A percentile compares a stretch with the other conserved stretches of the same genome.
Conservation (phyloP, 768 basidiomycete species). For the Rhizopogon vesiculosus region DNA sequence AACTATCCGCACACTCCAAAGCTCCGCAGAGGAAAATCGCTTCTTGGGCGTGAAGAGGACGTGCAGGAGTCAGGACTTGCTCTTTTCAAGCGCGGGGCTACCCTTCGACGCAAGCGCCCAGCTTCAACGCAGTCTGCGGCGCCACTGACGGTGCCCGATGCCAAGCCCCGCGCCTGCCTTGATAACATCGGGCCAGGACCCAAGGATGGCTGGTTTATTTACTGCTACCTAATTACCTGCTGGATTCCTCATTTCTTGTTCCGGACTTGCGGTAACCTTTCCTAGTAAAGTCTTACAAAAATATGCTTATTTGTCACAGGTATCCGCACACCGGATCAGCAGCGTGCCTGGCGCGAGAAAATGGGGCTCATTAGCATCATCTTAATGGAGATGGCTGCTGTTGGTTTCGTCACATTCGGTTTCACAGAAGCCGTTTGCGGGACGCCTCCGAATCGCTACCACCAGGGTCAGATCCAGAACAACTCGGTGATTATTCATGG, state of each 20-base stretch:
- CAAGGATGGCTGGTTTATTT: conserved; percentile 92
- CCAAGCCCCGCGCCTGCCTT: conserved; percentile 48
- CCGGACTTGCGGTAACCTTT: conserved; percentile 63
- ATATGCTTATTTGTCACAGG: conserved; percentile 40
- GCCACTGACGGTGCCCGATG: conserved; percentile 30
- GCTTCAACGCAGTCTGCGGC: conserved; percentile 37
- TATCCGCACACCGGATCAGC: conserved; percentile 85
- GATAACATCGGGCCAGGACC: conserved; percentile 82
- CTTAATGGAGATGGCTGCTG: conserved; percentile 78
- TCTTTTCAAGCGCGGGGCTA: conserved; percentile 85
- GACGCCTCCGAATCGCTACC: conserved; percentile 76
- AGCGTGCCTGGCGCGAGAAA: conserved; percentile 98
- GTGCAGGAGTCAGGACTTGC: conserved; percentile 87
- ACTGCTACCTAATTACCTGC: conserved; percentile 81
- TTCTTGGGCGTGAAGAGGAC: conserved; percentile 89
- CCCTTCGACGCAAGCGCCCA: conserved; percentile 66
- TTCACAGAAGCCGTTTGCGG: conserved; percentile 95
- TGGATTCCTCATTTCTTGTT: conserved; percentile 80
- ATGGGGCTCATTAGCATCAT: conserved; percentile 88
- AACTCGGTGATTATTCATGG: conserved; percentile 92
- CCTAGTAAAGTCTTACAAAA: neutral
- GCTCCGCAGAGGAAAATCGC: conserved; percentile 82
- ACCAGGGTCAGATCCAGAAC: conserved; percentile 70
- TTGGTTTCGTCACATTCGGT: conserved; percentile 98
- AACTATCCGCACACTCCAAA: conserved; percentile 56